Percentiles rank a stretch among this genome's conserved stretches.
Conservation (phyloP, 73 alveolate genomes). For the Symbiodinium natans region DNA sequence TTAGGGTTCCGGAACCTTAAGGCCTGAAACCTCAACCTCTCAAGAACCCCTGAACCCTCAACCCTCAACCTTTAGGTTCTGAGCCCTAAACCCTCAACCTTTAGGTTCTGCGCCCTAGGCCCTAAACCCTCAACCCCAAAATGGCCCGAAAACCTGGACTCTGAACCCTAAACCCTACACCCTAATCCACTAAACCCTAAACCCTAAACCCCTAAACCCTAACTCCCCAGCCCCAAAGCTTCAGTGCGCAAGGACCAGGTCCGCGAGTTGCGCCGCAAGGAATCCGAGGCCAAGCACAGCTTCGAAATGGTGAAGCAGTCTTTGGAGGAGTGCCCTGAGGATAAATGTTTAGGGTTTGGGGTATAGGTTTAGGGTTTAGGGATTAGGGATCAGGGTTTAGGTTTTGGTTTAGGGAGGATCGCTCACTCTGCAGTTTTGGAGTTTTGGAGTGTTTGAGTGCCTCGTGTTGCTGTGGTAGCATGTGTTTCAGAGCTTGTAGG, state of each 20-base stretch:
- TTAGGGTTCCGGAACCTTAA: too few relatives aligned
- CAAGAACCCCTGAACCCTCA: too few relatives aligned
- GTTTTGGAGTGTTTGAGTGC: too few relatives aligned
- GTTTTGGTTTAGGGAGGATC: too few relatives aligned
- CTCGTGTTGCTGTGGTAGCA: too few relatives aligned
- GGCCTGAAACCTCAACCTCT: too few relatives aligned
- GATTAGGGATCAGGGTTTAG: too few relatives aligned
- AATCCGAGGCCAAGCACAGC: slow-evolving; percentile 82
- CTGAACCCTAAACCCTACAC: not conserved
- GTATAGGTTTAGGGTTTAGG: not conserved
- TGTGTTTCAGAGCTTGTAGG: too few relatives aligned
- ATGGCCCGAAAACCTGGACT: too few relatives aligned
- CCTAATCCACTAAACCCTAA: not conserved
- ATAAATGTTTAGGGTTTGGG: not conserved
- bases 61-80: too few relatives aligned
- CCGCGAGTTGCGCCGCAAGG: slow-evolving; percentile 41
- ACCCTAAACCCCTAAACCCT: not conserved
- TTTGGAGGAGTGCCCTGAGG: slow-evolving; percentile 6
- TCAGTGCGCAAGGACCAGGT: slow-evolving; percentile 24
- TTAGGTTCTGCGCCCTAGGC: too few relatives aligned
- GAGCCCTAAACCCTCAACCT: not conserved
- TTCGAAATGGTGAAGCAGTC: slow-evolving; percentile 66
- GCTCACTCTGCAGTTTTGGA: too few relatives aligned
- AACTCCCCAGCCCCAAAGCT: not conserved
- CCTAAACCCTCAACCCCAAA: not conserved